Evolutionary conservation across 1,139 yeast species (phyloP), one percentile per base, ranked within the genome.

Genomic region (Pichia sp.): DNA sequence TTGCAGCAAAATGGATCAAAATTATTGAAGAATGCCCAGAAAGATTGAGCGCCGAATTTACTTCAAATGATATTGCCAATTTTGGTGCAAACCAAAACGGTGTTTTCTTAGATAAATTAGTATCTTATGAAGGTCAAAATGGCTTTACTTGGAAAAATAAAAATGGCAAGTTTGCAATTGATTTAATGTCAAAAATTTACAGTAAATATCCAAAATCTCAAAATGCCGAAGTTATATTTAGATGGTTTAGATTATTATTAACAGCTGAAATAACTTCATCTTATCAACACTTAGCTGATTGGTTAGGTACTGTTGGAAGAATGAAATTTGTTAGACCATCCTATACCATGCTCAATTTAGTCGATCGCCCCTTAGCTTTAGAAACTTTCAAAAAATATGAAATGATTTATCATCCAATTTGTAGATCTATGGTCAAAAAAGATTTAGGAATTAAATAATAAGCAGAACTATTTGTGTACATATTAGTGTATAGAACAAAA

Each of bases 241-340:
- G 95, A 62, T 84, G 87, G 82, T 86, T 73, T 63, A 69, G 79
- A 48, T 70, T 89, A 45, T 76, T 79, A 56, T 69, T 82, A 16
- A 65, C 72, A 0, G 81, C 79, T 16, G 64, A 67, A 16, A 66
- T 76, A 46, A 53, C 65, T 20, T 62, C 69, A 32, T 68, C 70
- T 45, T 78, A 81, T 59, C 66, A 64, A 45, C 66, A 66, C 37
- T 66, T 86, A 40, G 89, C 94, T 7, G 76, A 78, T 45, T 89
- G 96, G 95, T 70, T 89, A 47, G 95, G 94, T 8, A 81, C 92
- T 3, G 94, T 87, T 27, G 97, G 97, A 24, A 77, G 97, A 70
- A 89, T 89, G 96, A 89, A 89, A 70, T 89, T 81, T 61, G 96
- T 87, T 34, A 76, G 96, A 63, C 96, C 96, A 26, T 89, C 95